Evolutionary conservation across 1,284 basidiomycete genomes (phyloP).

Genomic region (Tetrapyrgos nigripes): DNA sequence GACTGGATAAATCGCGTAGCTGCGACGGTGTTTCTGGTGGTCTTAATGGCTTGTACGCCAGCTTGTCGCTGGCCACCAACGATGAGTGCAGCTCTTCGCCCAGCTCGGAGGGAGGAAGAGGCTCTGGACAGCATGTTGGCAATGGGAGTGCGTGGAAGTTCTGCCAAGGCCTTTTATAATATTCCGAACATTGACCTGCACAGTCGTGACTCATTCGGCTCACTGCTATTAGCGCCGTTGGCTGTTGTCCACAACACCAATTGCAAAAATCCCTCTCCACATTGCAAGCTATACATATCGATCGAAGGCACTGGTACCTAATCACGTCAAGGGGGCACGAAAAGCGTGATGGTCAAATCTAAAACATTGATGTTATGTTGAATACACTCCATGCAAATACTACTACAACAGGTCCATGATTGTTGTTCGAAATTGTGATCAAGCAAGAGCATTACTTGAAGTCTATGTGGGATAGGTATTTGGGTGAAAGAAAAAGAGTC

Average conservation of each 20-base stretch:
- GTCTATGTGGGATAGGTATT: too few species aligned
- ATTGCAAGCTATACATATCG: too few species aligned
- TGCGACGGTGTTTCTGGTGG: slow-evolving; percentile 28
- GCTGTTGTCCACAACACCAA: not conserved
- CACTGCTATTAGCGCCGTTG: slow-evolving; percentile 9
- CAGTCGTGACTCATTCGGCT: slow-evolving; percentile 6
- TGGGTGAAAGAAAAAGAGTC: too few species aligned
- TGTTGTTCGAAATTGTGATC: too few species aligned
- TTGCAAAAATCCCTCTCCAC: not conserved
- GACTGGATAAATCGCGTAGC: slow-evolving; percentile 51
- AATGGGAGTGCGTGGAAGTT: not conserved
- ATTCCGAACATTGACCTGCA: not conserved
- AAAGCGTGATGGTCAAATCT: too few species aligned
- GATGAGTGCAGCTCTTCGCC: slow-evolving; percentile 31
- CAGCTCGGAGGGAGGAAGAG: slow-evolving; percentile 15
- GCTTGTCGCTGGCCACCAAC: slow-evolving; percentile 57
- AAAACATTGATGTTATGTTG: too few species aligned
- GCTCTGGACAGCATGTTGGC: slow-evolving; percentile 16
- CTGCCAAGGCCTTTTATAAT: not conserved
- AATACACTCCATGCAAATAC: too few species aligned
- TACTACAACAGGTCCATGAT: too few species aligned
- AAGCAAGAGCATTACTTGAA: too few species aligned
- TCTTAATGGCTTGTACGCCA: slow-evolving; percentile 46
- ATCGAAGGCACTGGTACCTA: too few species aligned
- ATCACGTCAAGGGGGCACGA: too few species aligned